phyloP scores from a whole-genome alignment of 306 rosid genomes.

The Nissolia schottii region DNA sequence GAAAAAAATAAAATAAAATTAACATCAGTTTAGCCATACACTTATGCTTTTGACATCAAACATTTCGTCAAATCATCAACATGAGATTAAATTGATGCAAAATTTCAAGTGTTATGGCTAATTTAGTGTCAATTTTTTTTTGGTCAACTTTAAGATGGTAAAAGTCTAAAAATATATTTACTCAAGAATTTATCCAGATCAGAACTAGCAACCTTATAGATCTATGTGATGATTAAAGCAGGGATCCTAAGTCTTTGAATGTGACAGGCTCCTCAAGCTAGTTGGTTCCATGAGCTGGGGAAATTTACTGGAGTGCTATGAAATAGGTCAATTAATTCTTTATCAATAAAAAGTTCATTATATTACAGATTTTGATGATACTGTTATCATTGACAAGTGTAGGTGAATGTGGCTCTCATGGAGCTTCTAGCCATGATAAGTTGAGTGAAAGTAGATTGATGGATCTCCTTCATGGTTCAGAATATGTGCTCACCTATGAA shows the following conservation, averaged over 20 bases:
- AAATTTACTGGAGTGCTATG: slow-evolving; percentile 22
- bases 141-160: no score
- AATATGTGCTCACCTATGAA: slow-evolving; percentile 92
- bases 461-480: slow-evolving; percentile 93
- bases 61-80: no score
- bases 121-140: no score
- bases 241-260: slow-evolving; percentile 12
- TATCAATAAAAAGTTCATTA: neutral
- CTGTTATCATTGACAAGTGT: slow-evolving; percentile 27
- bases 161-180: no score
- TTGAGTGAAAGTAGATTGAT: slow-evolving; percentile 68
- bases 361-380: slow-evolving; percentile 1
- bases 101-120: no score
- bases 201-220: slow-evolving; percentile 6
- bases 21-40: no score
- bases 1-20: no score
- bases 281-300: slow-evolving; percentile 22
- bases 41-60: no score
- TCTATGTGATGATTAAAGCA: neutral
- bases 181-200: neutral
- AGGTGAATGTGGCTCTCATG: slow-evolving; percentile 86
- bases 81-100: no score
- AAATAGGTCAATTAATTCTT: slow-evolving; percentile 25
- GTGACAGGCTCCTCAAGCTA: slow-evolving; percentile 22
- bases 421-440: slow-evolving; percentile 53